A percentile compares a stretch with the other conserved stretches of the same genome.
phyloP scores from a whole-genome alignment of 306 rosid genomes.

The Fagus sylvatica region DNA sequence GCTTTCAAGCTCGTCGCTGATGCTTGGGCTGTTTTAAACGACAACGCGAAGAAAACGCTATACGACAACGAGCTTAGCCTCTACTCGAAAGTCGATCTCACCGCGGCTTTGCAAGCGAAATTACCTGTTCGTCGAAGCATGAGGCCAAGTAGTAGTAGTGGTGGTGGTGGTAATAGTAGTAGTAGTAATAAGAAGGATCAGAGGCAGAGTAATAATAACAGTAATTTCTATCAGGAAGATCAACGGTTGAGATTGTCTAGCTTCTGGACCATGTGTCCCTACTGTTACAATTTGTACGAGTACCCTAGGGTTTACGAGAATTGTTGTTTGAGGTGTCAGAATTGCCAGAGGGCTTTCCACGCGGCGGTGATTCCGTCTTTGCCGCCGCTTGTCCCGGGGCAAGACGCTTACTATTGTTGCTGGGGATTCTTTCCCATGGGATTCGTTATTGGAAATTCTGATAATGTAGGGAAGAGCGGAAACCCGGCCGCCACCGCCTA shows the following conservation, averaged over 20 bases:
- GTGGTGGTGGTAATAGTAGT: too few species aligned
- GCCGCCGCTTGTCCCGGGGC: conserved; percentile 73
- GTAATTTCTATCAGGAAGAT: conserved; percentile 13
- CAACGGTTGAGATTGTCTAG: conserved; percentile 40
- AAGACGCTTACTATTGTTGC: conserved; percentile 80
- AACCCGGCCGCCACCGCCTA: conserved; percentile 16
- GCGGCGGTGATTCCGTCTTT: conserved; percentile 47
- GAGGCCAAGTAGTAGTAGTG: not conserved
- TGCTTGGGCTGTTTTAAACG: conserved; percentile 80
- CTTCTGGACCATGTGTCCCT: conserved; percentile 98
- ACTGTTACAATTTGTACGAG: conserved; percentile 74
- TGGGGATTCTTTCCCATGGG: conserved; percentile 90
- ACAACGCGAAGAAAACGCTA: conserved; percentile 46
- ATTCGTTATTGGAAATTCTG: conserved; percentile 31
- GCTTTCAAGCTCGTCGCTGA: conserved; percentile 79
- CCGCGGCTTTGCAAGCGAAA: conserved; percentile 53
- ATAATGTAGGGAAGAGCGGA: conserved; percentile 33
- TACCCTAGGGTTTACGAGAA: conserved; percentile 71
- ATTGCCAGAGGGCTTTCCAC: conserved; percentile 67
- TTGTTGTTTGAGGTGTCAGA: conserved; percentile 81
- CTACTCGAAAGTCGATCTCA: conserved; percentile 51
- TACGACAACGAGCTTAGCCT: conserved; percentile 57
- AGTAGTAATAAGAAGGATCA: conserved; percentile 10
- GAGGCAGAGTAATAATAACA: not conserved
- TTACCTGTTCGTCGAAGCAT: conserved; percentile 54